Conservation (phyloP, 768 basidiomycete species). For the Lepiota venenata region DNA sequence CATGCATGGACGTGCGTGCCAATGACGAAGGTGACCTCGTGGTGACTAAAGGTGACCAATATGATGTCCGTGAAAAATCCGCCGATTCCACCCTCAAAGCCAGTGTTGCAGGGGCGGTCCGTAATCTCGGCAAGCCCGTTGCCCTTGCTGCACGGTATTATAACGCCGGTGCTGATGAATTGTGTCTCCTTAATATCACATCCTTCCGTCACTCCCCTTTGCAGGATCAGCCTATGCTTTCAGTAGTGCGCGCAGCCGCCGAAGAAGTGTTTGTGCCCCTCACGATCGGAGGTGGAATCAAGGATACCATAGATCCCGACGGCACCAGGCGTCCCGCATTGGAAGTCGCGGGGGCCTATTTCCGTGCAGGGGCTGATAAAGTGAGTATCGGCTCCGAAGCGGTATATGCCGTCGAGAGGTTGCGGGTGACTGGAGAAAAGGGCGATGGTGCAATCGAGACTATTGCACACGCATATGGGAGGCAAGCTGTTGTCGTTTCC, state of each 20-base stretch:
- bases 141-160: conserved; percentile 87
- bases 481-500: conserved; percentile 97
- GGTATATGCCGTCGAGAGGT: conserved; percentile 87
- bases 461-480: conserved; percentile 86
- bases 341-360: conserved; percentile 95
- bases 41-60: conserved; percentile 99
- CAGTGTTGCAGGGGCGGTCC: conserved; percentile 69
- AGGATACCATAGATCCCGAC: conserved; percentile 93
- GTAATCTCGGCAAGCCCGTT: conserved; percentile 97
- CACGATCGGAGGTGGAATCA: conserved; percentile 98
- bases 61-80: conserved; percentile 89
- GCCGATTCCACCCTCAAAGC: conserved; percentile 24
- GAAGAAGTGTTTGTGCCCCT: conserved; percentile 94
- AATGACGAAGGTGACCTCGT: conserved; percentile 97
- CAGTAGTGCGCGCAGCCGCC: conserved; percentile 88
- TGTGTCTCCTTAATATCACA: conserved; percentile 98
- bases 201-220: conserved; percentile 97
- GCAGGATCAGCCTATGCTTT: conserved; percentile 96
- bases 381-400: conserved; percentile 97
- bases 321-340: conserved; percentile 83
- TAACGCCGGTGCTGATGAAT: conserved; percentile 86
- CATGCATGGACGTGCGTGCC: conserved; percentile 95
- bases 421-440: conserved; percentile 48
- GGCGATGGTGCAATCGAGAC: conserved; percentile 86
- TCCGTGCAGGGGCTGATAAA: conserved; percentile 97